These are phyloP conservation scores for Chaetoceros tenuissimus DNA, from an alignment of 108 stramenopile genomes.

Conservation along the genomic window DNA sequence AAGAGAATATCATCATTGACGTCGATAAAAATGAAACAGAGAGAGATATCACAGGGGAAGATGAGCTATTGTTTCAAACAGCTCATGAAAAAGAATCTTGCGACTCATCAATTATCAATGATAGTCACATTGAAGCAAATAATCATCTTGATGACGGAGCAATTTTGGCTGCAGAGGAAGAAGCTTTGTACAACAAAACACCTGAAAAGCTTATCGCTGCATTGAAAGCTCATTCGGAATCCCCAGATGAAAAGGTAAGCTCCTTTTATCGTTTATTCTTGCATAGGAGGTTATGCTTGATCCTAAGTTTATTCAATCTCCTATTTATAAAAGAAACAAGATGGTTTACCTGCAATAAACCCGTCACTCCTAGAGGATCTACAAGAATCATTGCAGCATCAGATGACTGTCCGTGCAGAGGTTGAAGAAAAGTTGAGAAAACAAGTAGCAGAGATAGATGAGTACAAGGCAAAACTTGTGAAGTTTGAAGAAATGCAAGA, in stretches of 20 bases:
- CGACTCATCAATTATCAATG: background rate
- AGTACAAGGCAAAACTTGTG: conserved; percentile 3
- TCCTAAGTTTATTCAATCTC: background rate
- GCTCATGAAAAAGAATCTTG: background rate
- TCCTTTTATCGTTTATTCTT: background rate
- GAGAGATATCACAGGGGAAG: background rate
- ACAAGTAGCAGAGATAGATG: background rate
- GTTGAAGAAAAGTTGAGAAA: conserved; percentile 24
- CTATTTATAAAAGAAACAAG: too few species aligned
- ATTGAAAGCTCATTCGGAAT: background rate
- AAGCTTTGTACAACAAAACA: background rate
- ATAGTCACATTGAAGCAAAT: background rate
- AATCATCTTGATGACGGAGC: background rate
- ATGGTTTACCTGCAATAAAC: conserved; percentile 9
- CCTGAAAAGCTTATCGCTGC: background rate
- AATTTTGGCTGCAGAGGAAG: background rate
- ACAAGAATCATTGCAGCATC: conserved; percentile 46
- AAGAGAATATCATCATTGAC: background rate
- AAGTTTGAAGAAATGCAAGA: conserved; percentile 21
- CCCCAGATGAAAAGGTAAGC: background rate
- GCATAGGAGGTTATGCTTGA: background rate
- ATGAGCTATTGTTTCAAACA: background rate
- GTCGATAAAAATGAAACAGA: background rate
- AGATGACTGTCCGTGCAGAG: conserved; percentile 44
- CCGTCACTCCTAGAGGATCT: conserved; percentile 45